Evolutionary conservation across 805 yeast genomes (phyloP).

Genomic region (Hanseniaspora thailandica): DNA sequence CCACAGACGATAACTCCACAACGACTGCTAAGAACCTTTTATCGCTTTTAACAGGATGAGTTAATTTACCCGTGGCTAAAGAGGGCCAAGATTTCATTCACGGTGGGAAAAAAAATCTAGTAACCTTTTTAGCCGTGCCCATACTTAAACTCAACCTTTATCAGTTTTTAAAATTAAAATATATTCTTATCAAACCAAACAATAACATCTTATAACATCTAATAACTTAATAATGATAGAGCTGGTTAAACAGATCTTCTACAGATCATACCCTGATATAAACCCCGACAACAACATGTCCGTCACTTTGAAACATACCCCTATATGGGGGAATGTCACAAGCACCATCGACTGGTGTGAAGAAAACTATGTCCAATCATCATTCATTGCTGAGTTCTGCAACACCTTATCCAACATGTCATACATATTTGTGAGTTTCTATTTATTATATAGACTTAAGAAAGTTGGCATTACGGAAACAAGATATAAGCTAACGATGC

Average conservation of each 20-base stretch:
- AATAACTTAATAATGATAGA: neutral
- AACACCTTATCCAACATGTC: slow-evolving; percentile 73
- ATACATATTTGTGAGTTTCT: slow-evolving; percentile 46
- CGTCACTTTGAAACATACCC: slow-evolving; percentile 39
- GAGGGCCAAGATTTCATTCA: too few relatives aligned
- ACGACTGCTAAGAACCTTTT: too few relatives aligned
- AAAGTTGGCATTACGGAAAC: slow-evolving; percentile 38
- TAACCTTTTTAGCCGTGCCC: neutral
- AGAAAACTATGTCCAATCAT: slow-evolving; percentile 81
- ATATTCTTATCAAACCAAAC: neutral
- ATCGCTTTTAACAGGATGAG: too few relatives aligned
- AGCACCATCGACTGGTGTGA: slow-evolving; percentile 99
- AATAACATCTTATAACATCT: neutral
- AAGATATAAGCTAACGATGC: slow-evolving; percentile 57
- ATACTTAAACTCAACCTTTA: neutral
- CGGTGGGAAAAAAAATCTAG: neutral
- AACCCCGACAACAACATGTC: slow-evolving; percentile 24
- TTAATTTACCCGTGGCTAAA: too few relatives aligned
- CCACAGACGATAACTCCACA: too few relatives aligned
- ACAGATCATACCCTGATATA: slow-evolving; percentile 10
- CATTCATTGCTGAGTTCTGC: slow-evolving; percentile 79
- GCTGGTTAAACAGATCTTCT: neutral
- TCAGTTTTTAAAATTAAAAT: too few relatives aligned
- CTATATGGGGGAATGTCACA: slow-evolving; percentile 72
- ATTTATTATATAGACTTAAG: slow-evolving; percentile 47